A percentile compares a stretch with the other conserved stretches of the same genome.
Conservation (phyloP, 345 rosid genomes). For the Isatis tinctoria region DNA sequence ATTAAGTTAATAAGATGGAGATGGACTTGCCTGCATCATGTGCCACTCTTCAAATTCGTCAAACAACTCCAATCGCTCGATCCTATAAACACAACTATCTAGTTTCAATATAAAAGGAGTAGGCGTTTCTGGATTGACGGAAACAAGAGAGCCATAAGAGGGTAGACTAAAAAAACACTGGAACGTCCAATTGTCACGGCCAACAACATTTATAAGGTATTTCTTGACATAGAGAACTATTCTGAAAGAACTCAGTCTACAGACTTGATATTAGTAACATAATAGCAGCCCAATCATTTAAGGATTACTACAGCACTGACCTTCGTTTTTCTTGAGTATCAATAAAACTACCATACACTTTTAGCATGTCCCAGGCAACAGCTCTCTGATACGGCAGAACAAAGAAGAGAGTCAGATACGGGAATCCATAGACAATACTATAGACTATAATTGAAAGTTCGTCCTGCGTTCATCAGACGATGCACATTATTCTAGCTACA, state of each 20-base stretch:
- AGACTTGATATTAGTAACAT: neutral
- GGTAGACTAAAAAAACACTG: neutral
- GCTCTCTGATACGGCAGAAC: constrained; percentile 49
- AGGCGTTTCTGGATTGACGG: constrained; percentile 17
- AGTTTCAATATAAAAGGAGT: constrained; percentile 16
- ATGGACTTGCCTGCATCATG: constrained; percentile 93
- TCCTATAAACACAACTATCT: constrained; percentile 46
- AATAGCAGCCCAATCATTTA: neutral
- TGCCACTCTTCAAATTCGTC: constrained; percentile 99
- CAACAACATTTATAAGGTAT: constrained; percentile 2
- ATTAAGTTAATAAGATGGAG: constrained; percentile 3
- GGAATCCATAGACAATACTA: neutral
- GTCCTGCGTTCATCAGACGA: constrained; percentile 1
- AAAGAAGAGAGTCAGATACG: neutral
- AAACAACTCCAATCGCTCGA: constrained; percentile 84
- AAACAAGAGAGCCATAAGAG: constrained; percentile 6
- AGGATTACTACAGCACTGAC: constrained; percentile 36
- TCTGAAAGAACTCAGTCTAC: constrained; percentile 11
- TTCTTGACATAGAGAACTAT: constrained; percentile 18
- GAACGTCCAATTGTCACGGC: neutral
- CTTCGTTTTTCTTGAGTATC: constrained; percentile 78
- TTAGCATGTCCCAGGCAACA: constrained; percentile 96
- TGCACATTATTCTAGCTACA: constrained; percentile 8
- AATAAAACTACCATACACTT: constrained; percentile 75
- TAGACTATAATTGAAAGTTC: neutral